phyloP scores from a whole-genome alignment of 148 eudicot genomes.

The Fagopyrum esculentum region DNA sequence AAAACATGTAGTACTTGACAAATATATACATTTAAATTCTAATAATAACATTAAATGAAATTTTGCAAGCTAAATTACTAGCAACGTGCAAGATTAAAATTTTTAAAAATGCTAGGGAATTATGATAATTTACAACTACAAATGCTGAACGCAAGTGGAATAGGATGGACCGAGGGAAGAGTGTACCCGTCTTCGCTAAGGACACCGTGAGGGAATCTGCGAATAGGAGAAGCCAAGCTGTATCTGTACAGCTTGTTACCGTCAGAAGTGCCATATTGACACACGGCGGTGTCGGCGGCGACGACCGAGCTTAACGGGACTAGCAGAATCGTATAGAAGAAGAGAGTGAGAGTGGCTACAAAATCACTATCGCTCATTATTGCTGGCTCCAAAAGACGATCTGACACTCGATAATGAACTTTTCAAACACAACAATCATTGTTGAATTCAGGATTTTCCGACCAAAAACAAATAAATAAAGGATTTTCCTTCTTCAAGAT shows the following conservation, averaged over 20 bases:
- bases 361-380: constrained; percentile 10
- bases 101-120: too few relatives aligned
- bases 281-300: constrained; percentile 21
- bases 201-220: constrained; percentile 65
- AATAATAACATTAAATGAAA: neutral
- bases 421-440: neutral
- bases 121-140: neutral
- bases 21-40: neutral
- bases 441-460: neutral
- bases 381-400: constrained; percentile 7
- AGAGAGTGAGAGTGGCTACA: neutral
- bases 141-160: neutral
- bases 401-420: neutral
- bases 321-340: constrained; percentile 15
- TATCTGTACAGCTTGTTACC: constrained; percentile 53
- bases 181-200: constrained; percentile 93
- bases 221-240: constrained; percentile 40
- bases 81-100: neutral
- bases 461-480: neutral
- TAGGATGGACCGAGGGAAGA: neutral
- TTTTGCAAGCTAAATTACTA: neutral
- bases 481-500: neutral
- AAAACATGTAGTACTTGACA: neutral
- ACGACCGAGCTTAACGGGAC: constrained; percentile 19
- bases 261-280: constrained; percentile 41